Conservation (phyloP, 352 stramenopile species). For the Globisporangium iwayamae region DNA sequence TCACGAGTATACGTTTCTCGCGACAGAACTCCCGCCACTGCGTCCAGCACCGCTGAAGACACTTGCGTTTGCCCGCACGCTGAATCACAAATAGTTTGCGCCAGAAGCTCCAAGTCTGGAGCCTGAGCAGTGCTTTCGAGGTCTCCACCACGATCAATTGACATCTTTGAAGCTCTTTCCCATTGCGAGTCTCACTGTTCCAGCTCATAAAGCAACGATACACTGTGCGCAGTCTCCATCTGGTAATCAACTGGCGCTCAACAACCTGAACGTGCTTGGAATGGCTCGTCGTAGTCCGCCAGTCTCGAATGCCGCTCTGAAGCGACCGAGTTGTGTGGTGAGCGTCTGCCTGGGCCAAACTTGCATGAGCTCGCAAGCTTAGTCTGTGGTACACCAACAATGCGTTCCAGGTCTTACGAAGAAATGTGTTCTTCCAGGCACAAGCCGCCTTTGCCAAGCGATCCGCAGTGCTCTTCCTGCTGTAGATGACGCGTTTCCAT, state of each 20-base stretch:
- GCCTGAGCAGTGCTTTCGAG: background rate
- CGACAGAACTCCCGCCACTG: slow-evolving; percentile 20
- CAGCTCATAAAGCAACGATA: slow-evolving; percentile 37
- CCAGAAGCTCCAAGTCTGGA: slow-evolving; percentile 35
- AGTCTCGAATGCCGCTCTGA: slow-evolving; percentile 12
- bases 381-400: slow-evolving; percentile 12
- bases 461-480: background rate
- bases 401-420: slow-evolving; percentile 26
- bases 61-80: slow-evolving; percentile 16
- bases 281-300: slow-evolving; percentile 1
- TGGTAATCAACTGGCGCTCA: slow-evolving; percentile 23
- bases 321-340: slow-evolving; percentile 14
- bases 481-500: slow-evolving; percentile 20
- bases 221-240: slow-evolving; percentile 36
- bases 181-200: background rate
- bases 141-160: slow-evolving; percentile 7
- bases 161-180: background rate
- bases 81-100: slow-evolving; percentile 33
- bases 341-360: slow-evolving; percentile 12
- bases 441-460: slow-evolving; percentile 9
- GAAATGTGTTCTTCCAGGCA: slow-evolving; percentile 23
- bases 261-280: slow-evolving; percentile 3
- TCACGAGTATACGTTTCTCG: slow-evolving; percentile 13
- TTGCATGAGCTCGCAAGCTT: background rate
- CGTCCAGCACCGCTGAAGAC: slow-evolving; percentile 23